Conservation (phyloP, 768 basidiomycete species). For the Naganishia friedmannii region DNA sequence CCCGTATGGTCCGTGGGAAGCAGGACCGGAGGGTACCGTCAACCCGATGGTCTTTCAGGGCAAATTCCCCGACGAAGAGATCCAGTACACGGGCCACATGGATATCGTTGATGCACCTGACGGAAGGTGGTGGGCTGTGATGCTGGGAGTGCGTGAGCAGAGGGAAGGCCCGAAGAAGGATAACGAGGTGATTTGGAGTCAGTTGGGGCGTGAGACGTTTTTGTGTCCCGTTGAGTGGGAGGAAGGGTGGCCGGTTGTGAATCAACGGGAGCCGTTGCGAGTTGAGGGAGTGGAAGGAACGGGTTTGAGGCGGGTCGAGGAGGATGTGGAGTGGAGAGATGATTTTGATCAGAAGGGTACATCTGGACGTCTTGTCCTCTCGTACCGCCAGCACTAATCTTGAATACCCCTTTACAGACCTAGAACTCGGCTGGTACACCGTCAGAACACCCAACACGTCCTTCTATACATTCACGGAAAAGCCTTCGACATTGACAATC, state of each 20-base stretch:
- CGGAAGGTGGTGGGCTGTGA: constrained; percentile 50
- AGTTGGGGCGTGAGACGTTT: constrained; percentile 54
- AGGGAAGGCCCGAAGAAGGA: constrained; percentile 2
- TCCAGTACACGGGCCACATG: constrained; percentile 54
- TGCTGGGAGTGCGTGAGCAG: constrained; percentile 37
- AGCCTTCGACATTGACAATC: constrained; percentile 32
- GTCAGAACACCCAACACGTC: constrained; percentile 35
- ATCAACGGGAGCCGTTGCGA: constrained; percentile 32
- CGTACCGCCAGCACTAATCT: neutral
- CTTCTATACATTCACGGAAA: constrained; percentile 21
- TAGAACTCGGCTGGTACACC: constrained; percentile 35
- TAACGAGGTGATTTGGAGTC: constrained; percentile 28
- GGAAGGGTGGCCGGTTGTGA: constrained; percentile 37
- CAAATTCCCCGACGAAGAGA: constrained; percentile 41
- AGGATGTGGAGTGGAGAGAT: constrained; percentile 10
- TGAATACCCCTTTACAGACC: neutral
- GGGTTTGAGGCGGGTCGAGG: neutral
- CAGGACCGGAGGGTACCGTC: constrained; percentile 28
- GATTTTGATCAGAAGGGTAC: constrained; percentile 20
- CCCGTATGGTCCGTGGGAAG: constrained; percentile 49
- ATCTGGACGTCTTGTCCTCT: neutral
- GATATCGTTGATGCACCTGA: constrained; percentile 52
- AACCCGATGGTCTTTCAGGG: constrained; percentile 38
- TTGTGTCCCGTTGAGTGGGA: constrained; percentile 41
- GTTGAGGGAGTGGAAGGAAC: neutral